These are phyloP conservation scores for Garcia nutans DNA, from an alignment of 345 rosid species.

Conservation along the genomic window DNA sequence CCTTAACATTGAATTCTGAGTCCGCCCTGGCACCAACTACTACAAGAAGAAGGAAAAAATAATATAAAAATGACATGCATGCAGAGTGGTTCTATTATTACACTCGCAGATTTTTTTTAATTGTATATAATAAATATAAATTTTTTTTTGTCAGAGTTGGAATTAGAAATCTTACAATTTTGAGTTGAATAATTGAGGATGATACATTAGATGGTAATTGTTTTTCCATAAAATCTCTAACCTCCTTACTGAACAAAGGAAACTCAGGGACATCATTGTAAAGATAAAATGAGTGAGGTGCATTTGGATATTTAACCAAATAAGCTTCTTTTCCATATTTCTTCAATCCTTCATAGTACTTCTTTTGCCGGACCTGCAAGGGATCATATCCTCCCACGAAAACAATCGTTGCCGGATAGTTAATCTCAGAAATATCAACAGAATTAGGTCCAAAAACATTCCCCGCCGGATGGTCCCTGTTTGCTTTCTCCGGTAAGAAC, in stretches of 20 bases:
- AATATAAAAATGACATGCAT: too few relatives aligned
- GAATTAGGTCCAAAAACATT: constrained; percentile 17
- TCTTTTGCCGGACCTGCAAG: constrained; percentile 20
- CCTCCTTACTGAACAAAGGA: constrained; percentile 16
- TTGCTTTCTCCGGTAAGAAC: constrained; percentile 4
- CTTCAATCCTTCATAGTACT: constrained; percentile 17
- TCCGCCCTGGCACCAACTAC: too few relatives aligned
- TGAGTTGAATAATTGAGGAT: too few relatives aligned
- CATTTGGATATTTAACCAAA: constrained; percentile 14
- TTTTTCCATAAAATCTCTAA: constrained; percentile 18
- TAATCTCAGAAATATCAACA: constrained; percentile 7
- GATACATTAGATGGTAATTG: not conserved
- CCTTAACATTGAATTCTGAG: too few relatives aligned
- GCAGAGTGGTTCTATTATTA: too few relatives aligned
- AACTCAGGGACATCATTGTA: not conserved
- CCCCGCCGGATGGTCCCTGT: constrained; percentile 16
- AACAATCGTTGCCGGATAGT: constrained; percentile 1
- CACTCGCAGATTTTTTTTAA: too few relatives aligned
- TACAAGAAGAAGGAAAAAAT: too few relatives aligned
- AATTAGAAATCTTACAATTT: too few relatives aligned
- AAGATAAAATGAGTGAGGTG: not conserved
- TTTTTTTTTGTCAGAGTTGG: too few relatives aligned
- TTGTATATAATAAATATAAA: too few relatives aligned
- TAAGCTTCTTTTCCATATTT: constrained; percentile 8
- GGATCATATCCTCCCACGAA: constrained; percentile 17